Conservation (phyloP, 345 rosid genomes). For the Euphorbia tirucalli region DNA sequence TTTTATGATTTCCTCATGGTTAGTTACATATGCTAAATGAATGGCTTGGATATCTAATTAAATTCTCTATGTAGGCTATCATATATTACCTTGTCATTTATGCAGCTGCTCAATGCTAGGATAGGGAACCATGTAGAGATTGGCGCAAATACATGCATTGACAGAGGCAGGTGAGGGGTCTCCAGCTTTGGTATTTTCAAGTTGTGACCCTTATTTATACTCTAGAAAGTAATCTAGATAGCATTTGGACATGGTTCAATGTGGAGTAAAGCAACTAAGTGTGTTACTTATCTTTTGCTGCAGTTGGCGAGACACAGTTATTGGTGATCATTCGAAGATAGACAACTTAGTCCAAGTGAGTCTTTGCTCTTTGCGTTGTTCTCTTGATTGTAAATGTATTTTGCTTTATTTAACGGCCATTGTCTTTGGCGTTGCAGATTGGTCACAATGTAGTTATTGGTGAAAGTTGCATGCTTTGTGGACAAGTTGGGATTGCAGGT, state of each 20-base stretch:
- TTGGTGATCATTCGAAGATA: slow-evolving; percentile 73
- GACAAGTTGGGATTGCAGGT: slow-evolving; percentile 89
- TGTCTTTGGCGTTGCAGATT: slow-evolving; percentile 41
- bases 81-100: neutral
- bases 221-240: no score
- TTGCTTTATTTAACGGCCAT: slow-evolving; percentile 6
- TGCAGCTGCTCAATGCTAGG: slow-evolving; percentile 54
- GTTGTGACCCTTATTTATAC: neutral
- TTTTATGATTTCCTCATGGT: neutral
- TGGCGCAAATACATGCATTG: slow-evolving; percentile 86
- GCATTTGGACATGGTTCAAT: slow-evolving; percentile 4
- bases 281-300: slow-evolving; percentile 22
- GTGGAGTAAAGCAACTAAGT: slow-evolving; percentile 7
- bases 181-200: slow-evolving; percentile 7
- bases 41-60: slow-evolving; percentile 2
- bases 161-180: slow-evolving; percentile 71
- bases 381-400: neutral
- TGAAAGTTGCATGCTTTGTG: slow-evolving; percentile 74
- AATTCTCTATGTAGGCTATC: slow-evolving; percentile 3
- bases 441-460: slow-evolving; percentile 82
- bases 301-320: slow-evolving; percentile 88
- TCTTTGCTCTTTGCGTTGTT: slow-evolving; percentile 11
- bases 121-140: slow-evolving; percentile 77
- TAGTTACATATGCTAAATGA: neutral
- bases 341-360: slow-evolving; percentile 85